These are phyloP conservation scores for Dioscorea dumetorum DNA, from an alignment of 106 monocot genomes.

Conservation along the genomic window DNA sequence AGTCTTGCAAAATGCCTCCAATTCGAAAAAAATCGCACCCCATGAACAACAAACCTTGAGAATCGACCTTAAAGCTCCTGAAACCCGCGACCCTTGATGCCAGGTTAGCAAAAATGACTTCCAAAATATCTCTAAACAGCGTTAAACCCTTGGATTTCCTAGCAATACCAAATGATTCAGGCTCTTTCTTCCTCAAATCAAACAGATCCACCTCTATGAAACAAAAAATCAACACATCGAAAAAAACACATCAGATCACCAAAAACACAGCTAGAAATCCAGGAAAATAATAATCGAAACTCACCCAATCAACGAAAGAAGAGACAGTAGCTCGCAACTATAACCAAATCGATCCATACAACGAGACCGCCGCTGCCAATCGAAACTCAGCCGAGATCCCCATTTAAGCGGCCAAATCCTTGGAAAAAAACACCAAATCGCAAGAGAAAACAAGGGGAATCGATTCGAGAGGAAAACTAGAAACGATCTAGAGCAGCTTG, in stretches of 20 bases:
- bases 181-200: background rate
- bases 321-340: background rate
- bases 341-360: background rate
- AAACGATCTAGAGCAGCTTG: no score
- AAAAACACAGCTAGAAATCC: background rate
- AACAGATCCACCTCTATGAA: background rate
- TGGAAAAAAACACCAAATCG: background rate
- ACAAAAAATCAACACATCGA: background rate
- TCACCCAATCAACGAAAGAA: background rate
- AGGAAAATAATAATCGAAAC: background rate
- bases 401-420: background rate
- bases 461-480: background rate
- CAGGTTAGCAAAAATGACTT: no score
- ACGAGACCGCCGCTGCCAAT: background rate
- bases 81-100: background rate
- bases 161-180: background rate
- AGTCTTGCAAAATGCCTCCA: background rate
- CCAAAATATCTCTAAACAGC: background rate
- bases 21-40: background rate
- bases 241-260: background rate
- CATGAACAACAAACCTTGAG: background rate
- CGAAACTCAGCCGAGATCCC: background rate
- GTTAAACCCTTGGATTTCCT: background rate
- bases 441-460: background rate
- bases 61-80: background rate